Evolutionary conservation across 495 filamentous ascomycete genomes (phyloP), one percentile per base, ranked within the genome.

Genomic region (Neurospora hispaniola): DNA sequence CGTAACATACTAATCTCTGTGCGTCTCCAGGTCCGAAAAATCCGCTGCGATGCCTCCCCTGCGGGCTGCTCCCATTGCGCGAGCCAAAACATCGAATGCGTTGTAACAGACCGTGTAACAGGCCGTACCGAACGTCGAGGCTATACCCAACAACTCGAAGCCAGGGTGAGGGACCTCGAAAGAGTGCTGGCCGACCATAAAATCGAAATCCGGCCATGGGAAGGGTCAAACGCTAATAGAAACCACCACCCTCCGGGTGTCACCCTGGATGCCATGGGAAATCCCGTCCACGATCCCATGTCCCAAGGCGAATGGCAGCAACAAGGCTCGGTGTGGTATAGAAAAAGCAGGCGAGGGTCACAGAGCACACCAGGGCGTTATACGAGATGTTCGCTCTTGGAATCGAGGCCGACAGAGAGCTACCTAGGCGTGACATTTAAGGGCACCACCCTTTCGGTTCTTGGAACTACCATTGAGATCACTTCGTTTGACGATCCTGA

Each of bases 91-190:
- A 86, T 89, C 70, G 87, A 89, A 72, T 97, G 94, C 81, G 88
- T 88, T 76, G 92, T 93, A 11, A 97, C 93, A 16, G 94, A 97
- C 80, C 88, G 92, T 40, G 93, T 96, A 75, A 94, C 92, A n/a
- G 92, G 92, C 38, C 89, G 91, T 72, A 92, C 94, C 16, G 89
- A 89, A 40, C 86, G 87, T n/a, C 88, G 94, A 71, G 93, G 94
- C 10, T 91, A 93, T 75, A 81, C 92, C 71, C 89, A 92, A 77
- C 82, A 87, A 73, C 80, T 92, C 14, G 88, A 91, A 72, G 81
- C 82, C 14, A 42, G 41, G 10, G 41, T 42, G 12, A 81, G 82
- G 27, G 82, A 86, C 40, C 78, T 89, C 42, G 85, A 89, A 73
- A 84, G 83, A 69, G 75, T 85, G 6, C 78, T 85, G 77, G 78